Percentiles rank a stretch among this genome's conserved stretches.
phyloP scores from a whole-genome alignment of 768 basidiomycete genomes.

The Trametes sanguinea region DNA sequence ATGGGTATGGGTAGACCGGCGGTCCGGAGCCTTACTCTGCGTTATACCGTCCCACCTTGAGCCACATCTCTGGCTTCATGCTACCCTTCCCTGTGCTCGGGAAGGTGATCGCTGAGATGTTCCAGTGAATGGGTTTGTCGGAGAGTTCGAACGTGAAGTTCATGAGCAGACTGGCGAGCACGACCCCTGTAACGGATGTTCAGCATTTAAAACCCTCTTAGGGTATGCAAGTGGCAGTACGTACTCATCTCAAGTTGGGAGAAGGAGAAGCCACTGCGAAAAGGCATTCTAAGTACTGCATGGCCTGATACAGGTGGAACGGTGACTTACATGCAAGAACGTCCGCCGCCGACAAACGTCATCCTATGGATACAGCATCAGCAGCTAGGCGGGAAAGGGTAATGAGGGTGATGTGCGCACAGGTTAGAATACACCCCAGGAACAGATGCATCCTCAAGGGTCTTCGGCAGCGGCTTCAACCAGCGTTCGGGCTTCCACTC shows the following conservation, averaged over 20 bases:
- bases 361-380: slow-evolving; percentile 3
- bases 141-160: slow-evolving; percentile 24
- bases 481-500: slow-evolving; percentile 30
- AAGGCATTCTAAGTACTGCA: background rate
- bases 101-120: slow-evolving; percentile 19
- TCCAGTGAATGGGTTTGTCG: slow-evolving; percentile 22
- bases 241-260: slow-evolving; percentile 22
- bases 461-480: slow-evolving; percentile 19
- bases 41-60: slow-evolving; percentile 14
- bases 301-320: no score
- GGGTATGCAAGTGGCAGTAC: background rate
- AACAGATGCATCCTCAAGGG: slow-evolving; percentile 13
- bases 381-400: no score
- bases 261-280: slow-evolving; percentile 17
- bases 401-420: slow-evolving; percentile 4
- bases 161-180: slow-evolving; percentile 17
- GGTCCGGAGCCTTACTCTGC: background rate
- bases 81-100: slow-evolving; percentile 21
- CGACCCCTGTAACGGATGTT: slow-evolving; percentile 10
- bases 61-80: slow-evolving; percentile 23
- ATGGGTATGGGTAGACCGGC: no score
- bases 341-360: slow-evolving; percentile 17
- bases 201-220: background rate
- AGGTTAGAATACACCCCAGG: slow-evolving; percentile 23
- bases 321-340: slow-evolving; percentile 15